Conservation (phyloP, 495 filamentous ascomycete species). For the Zalerion maritima region DNA sequence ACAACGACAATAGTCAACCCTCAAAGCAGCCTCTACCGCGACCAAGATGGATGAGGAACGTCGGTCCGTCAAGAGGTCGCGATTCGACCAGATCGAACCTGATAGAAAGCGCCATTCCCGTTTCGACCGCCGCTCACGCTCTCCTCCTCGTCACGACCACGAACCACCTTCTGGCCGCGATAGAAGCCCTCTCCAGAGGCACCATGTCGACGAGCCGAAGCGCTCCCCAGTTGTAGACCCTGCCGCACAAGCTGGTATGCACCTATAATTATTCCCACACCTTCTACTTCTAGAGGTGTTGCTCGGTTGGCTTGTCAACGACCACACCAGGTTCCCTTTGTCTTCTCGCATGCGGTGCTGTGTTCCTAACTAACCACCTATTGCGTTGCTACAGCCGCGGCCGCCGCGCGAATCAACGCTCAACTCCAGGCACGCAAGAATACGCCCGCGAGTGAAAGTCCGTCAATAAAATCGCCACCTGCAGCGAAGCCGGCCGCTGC, state of each 20-base stretch:
- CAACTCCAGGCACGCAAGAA: constrained; percentile 88
- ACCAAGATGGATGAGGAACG: constrained; percentile 61
- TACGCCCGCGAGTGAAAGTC: constrained; percentile 41
- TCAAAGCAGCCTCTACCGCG: background rate
- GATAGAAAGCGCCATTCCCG: constrained; percentile 56
- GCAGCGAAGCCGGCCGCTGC: constrained; percentile 17
- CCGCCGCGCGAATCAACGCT: constrained; percentile 87
- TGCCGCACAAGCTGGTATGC: constrained; percentile 72
- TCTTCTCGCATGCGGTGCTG: background rate
- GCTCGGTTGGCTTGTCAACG: background rate
- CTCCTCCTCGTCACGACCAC: constrained; percentile 46
- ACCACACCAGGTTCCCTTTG: too few species aligned
- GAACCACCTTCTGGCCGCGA: constrained; percentile 50
- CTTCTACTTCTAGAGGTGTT: background rate
- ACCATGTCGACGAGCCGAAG: constrained; percentile 28
- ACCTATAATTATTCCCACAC: background rate
- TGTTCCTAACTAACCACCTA: background rate
- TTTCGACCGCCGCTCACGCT: constrained; percentile 78
- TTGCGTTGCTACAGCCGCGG: constrained; percentile 50
- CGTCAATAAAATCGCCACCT: background rate
- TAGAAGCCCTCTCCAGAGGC: constrained; percentile 56
- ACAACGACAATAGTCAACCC: background rate
- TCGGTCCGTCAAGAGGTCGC: constrained; percentile 65
- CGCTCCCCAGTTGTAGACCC: constrained; percentile 47
- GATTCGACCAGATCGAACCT: constrained; percentile 79